Evolutionary conservation across 1,284 basidiomycete genomes (phyloP).

Genomic region (Taiwanofungus camphoratus): DNA sequence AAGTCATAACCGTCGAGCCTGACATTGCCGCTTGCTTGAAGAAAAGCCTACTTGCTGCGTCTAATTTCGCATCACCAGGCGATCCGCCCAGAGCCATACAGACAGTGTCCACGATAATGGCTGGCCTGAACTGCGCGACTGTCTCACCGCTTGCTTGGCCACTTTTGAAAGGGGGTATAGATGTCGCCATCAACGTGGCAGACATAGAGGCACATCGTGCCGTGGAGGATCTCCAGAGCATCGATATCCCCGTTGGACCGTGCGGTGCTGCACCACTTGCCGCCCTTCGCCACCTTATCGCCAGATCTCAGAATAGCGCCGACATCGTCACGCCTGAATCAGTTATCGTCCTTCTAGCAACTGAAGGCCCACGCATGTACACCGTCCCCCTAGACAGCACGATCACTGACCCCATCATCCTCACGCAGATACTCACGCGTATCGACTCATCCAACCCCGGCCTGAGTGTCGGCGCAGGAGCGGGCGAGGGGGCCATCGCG

Average conservation of each 20-base stretch:
- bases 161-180: slow-evolving; percentile 3
- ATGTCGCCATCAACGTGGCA: slow-evolving; percentile 2
- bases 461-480: slow-evolving; percentile 6
- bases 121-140: slow-evolving; percentile 8
- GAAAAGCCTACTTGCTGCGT: neutral
- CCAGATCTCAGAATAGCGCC: neutral
- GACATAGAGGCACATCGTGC: slow-evolving; percentile 9
- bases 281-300: slow-evolving; percentile 5
- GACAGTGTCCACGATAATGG: slow-evolving; percentile 9
- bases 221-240: neutral
- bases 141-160: slow-evolving; percentile 9
- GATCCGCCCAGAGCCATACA: neutral
- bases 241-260: slow-evolving; percentile 6
- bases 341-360: slow-evolving; percentile 9
- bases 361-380: slow-evolving; percentile 8
- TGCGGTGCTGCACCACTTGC: slow-evolving; percentile 10
- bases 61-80: neutral
- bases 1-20: slow-evolving; percentile 8
- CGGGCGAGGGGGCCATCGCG: slow-evolving; percentile 8
- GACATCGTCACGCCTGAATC: slow-evolving; percentile 3
- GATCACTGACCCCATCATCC: slow-evolving; percentile 8
- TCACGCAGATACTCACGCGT: slow-evolving; percentile 11
- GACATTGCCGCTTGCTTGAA: slow-evolving; percentile 8
- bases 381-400: slow-evolving; percentile 5
- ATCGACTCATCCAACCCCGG: slow-evolving; percentile 11